A percentile compares a stretch with the other conserved stretches of the same genome.
These are phyloP conservation scores for Raffaelea arxii DNA, from an alignment of 2,329 filamentous ascomycete species.

Conservation along the genomic window DNA sequence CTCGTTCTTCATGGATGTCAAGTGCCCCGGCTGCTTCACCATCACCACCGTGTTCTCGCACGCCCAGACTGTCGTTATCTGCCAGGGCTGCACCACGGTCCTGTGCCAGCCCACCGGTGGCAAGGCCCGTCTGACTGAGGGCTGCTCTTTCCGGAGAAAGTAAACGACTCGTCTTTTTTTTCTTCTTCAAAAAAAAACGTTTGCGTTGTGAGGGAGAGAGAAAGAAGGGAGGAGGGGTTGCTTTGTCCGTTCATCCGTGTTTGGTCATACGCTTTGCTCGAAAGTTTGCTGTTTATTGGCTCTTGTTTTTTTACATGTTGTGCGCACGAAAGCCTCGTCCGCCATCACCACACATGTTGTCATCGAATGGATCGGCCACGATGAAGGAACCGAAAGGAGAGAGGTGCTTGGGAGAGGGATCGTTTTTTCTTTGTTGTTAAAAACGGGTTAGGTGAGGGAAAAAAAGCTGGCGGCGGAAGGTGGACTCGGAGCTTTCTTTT, in stretches of 20 bases:
- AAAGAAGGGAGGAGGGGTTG: too few species aligned
- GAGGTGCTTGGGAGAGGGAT: too few species aligned
- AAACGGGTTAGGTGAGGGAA: too few species aligned
- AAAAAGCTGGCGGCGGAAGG: slow-evolving; percentile 1
- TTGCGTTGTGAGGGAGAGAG: too few species aligned
- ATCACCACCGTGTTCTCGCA: slow-evolving; percentile 99
- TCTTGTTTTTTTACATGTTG: slow-evolving; percentile 20
- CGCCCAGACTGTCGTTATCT: slow-evolving; percentile 99
- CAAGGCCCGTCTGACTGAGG: slow-evolving; percentile 97
- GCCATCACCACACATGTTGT: too few species aligned
- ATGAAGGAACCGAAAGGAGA: too few species aligned
- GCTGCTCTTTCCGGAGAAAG: slow-evolving; percentile 99
- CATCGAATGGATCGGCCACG: too few species aligned
- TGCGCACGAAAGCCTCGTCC: neutral
- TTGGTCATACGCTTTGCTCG: too few species aligned
- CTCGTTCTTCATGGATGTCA: slow-evolving; percentile 99
- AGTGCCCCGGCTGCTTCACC: slow-evolving; percentile 99
- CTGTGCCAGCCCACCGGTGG: slow-evolving; percentile 99
- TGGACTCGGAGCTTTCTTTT: neutral
- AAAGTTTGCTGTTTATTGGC: neutral
- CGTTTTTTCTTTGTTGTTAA: too few species aligned
- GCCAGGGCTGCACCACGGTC: slow-evolving; percentile 98
- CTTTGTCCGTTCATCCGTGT: too few species aligned
- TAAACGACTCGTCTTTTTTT: slow-evolving; percentile 44
- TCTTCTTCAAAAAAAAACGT: neutral